Percentiles rank a stretch among this genome's conserved stretches.
These are phyloP conservation scores for Chenopodium formosanum DNA, from an alignment of 148 eudicot species.

Conservation along the genomic window DNA sequence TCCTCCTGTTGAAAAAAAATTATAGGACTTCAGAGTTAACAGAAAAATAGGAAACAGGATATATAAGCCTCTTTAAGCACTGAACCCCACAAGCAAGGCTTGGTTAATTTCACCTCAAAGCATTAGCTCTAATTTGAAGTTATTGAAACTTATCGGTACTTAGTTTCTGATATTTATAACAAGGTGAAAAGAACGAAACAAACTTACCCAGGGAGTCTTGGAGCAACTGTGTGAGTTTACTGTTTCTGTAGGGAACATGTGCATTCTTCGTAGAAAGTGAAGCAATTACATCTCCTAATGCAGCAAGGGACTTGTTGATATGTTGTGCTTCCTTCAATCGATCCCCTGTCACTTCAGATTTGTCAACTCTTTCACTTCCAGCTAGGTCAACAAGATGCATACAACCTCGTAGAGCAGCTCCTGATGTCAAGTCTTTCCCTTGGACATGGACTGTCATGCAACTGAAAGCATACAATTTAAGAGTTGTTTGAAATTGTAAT, in stretches of 20 bases:
- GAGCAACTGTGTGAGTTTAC: conserved; percentile 90
- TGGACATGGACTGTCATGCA: conserved; percentile 93
- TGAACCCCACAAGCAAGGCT: not conserved
- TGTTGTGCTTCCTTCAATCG: conserved; percentile 91
- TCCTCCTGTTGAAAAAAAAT: conserved; percentile 47
- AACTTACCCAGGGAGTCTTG: conserved; percentile 89
- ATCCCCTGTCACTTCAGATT: conserved; percentile 85
- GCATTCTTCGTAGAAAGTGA: conserved; percentile 74
- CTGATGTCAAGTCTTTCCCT: conserved; percentile 81
- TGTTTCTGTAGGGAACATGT: conserved; percentile 86
- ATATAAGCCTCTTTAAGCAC: not conserved
- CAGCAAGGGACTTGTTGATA: conserved; percentile 88
- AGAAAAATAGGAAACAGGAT: not conserved
- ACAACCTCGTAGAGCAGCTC: conserved; percentile 63
- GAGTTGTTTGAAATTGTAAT: not conserved
- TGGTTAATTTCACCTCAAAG: not conserved
- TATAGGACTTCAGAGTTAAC: not conserved
- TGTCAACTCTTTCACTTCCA: conserved; percentile 89
- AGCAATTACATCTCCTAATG: conserved; percentile 90
- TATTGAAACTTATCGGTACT: not conserved
- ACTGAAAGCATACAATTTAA: conserved; percentile 45
- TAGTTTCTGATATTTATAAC: not conserved
- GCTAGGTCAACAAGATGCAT: conserved; percentile 99
- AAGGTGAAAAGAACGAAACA: not conserved
- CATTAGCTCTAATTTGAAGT: not conserved